Evolutionary conservation across 768 basidiomycete genomes (phyloP).

Genomic region (Leccinum aurantiacum): DNA sequence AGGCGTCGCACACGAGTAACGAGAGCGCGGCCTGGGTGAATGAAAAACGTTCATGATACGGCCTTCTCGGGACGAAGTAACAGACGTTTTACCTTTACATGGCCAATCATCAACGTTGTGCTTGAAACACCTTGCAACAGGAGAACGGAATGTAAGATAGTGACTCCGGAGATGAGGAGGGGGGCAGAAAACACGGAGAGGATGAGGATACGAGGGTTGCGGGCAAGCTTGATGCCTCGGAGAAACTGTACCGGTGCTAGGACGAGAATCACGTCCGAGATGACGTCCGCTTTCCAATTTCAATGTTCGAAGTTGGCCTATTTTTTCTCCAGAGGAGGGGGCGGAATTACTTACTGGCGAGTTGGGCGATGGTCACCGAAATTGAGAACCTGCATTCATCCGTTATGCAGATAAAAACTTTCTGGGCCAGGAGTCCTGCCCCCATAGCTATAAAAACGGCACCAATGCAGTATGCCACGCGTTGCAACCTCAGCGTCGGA

Average conservation of each 20-base stretch:
- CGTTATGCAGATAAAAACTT: constrained; percentile 15
- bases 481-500: constrained; percentile 11
- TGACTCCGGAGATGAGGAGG: constrained; percentile 20
- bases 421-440: constrained; percentile 19
- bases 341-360: constrained; percentile 23
- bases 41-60: not conserved
- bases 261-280: constrained; percentile 26
- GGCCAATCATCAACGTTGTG: constrained; percentile 18
- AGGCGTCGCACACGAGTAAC: constrained; percentile 23
- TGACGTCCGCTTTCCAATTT: constrained; percentile 19
- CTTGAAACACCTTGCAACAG: constrained; percentile 11
- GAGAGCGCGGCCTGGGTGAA: constrained; percentile 16
- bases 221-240: constrained; percentile 16
- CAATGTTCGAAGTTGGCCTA: too few species aligned
- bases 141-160: constrained; percentile 25
- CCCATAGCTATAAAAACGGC: constrained; percentile 17
- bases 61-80: not conserved
- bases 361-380: constrained; percentile 20
- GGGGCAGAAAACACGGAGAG: constrained; percentile 23
- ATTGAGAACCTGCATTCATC: constrained; percentile 1
- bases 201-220: constrained; percentile 21
- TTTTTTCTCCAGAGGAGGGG: not conserved
- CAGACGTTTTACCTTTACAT: constrained; percentile 21
- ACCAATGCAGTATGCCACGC: constrained; percentile 18
- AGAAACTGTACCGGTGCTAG: constrained; percentile 14